phyloP scores from a whole-genome alignment of 2,329 filamentous ascomycete genomes.

The Pestalotiopsis fici region DNA sequence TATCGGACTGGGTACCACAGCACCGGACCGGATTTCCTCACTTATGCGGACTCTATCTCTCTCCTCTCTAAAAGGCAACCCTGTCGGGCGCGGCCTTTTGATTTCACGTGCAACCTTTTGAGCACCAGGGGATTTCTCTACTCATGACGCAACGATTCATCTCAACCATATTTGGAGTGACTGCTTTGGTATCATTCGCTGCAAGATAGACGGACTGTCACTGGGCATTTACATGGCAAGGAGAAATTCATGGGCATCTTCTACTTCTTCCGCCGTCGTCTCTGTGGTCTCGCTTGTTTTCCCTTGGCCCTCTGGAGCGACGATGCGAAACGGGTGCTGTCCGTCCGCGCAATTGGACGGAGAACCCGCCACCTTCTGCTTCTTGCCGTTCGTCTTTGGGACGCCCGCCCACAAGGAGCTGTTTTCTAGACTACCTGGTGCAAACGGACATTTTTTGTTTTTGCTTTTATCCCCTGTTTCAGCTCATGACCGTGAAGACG shows the following conservation, averaged over 20 bases:
- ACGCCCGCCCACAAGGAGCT: background rate
- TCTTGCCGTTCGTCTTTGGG: background rate
- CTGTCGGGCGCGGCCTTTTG: constrained; percentile 11
- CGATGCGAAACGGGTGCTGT: background rate
- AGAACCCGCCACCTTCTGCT: background rate
- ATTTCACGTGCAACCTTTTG: background rate
- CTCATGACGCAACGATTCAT: constrained; percentile 32
- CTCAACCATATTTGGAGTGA: background rate
- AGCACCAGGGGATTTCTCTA: constrained; percentile 14
- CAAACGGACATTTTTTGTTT: background rate
- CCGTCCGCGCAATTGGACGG: background rate
- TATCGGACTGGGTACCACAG: constrained; percentile 20
- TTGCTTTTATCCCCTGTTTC: background rate
- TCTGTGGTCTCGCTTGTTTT: background rate
- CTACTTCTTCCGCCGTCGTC: background rate
- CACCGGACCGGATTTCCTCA: constrained; percentile 26
- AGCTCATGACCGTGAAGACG: background rate
- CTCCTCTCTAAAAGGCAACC: constrained; percentile 17
- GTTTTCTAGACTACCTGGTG: constrained; percentile 2
- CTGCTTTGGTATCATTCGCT: constrained; percentile 5
- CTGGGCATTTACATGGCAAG: constrained; percentile 1
- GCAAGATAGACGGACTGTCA: background rate
- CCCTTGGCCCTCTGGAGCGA: background rate
- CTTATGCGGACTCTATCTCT: constrained; percentile 4
- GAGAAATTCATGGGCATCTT: background rate